Evolutionary conservation across 2,329 filamentous ascomycete genomes (phyloP).

Genomic region (Fusarium torulosum): DNA sequence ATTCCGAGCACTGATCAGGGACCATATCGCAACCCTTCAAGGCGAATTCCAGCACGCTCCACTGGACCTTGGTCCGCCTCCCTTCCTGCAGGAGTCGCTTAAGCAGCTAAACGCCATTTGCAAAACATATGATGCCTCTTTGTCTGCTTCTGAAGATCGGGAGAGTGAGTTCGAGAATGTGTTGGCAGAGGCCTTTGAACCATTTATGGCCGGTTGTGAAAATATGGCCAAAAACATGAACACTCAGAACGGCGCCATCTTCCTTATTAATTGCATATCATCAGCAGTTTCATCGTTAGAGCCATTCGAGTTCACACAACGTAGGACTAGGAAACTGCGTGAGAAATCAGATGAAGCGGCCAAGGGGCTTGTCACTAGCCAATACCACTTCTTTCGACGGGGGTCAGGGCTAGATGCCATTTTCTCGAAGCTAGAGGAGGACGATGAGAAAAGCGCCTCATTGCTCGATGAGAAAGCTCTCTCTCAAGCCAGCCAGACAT

Average conservation of each 20-base stretch:
- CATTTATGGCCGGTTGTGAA: constrained; percentile 82
- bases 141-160: constrained; percentile 69
- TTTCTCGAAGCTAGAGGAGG: constrained; percentile 66
- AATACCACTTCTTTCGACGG: constrained; percentile 78
- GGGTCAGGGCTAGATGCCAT: constrained; percentile 79
- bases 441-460: constrained; percentile 51
- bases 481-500: constrained; percentile 75
- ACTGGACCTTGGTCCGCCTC: constrained; percentile 79
- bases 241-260: constrained; percentile 73
- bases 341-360: constrained; percentile 67
- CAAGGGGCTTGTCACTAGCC: constrained; percentile 71
- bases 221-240: constrained; percentile 73
- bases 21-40: constrained; percentile 81
- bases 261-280: constrained; percentile 78
- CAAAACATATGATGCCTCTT: constrained; percentile 87
- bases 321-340: constrained; percentile 67
- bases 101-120: constrained; percentile 83
- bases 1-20: constrained; percentile 84
- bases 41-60: constrained; percentile 77
- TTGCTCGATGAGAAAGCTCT: constrained; percentile 67
- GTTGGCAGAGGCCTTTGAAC: constrained; percentile 83
- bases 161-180: constrained; percentile 81
- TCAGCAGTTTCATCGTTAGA: constrained; percentile 68
- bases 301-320: constrained; percentile 73
- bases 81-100: constrained; percentile 84